Conservation (phyloP, 371 early-diverging fungal species). For the Actinomortierella ambigua region DNA sequence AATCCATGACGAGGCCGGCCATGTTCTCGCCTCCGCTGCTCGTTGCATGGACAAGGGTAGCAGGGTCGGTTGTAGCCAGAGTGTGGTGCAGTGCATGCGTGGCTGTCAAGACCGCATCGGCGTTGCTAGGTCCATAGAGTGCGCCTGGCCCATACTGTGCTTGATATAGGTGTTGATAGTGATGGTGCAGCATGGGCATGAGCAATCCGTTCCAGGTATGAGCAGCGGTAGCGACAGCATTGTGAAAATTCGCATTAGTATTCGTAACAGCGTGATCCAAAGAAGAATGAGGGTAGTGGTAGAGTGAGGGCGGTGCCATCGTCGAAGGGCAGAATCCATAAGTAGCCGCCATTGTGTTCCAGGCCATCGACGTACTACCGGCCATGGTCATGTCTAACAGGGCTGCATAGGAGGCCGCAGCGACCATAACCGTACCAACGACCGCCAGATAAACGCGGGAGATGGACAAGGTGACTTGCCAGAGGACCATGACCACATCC, state of each 20-base stretch:
- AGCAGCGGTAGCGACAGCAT: background rate
- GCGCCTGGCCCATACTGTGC: too few relatives aligned
- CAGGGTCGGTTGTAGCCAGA: too few relatives aligned
- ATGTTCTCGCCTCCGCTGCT: too few relatives aligned
- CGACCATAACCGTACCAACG: conserved; percentile 33
- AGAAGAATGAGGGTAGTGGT: too few relatives aligned
- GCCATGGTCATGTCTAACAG: conserved; percentile 17
- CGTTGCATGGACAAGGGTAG: too few relatives aligned
- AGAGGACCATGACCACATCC: conserved; percentile 28
- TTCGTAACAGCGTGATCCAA: background rate
- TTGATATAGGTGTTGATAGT: too few relatives aligned
- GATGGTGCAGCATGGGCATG: background rate
- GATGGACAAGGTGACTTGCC: conserved; percentile 36
- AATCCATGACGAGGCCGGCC: too few relatives aligned
- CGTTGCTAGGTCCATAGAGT: too few relatives aligned
- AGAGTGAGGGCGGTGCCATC: too few relatives aligned
- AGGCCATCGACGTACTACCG: background rate
- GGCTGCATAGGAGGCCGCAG: conserved; percentile 28
- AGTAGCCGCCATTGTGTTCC: background rate
- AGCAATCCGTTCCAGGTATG: background rate
- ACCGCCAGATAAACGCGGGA: conserved; percentile 30
- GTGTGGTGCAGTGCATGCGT: too few relatives aligned
- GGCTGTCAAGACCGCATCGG: too few relatives aligned
- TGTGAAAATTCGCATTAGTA: too few relatives aligned
- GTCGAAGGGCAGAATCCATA: background rate